Conservation (phyloP, 1,284 basidiomycete genomes). For the Marasmius sp. region DNA sequence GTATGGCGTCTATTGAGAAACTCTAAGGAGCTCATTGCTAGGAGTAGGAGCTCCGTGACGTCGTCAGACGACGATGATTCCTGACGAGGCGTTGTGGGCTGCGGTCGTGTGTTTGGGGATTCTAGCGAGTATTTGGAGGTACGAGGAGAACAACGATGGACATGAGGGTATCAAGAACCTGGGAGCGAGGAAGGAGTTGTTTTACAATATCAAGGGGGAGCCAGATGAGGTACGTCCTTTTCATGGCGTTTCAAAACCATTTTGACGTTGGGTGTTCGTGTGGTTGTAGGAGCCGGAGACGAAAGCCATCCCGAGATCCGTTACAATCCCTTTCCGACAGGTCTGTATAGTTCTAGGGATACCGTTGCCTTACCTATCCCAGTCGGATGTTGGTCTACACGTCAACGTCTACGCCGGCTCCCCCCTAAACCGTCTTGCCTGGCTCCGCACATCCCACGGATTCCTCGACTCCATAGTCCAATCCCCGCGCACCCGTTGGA, state of each 20-base stretch:
- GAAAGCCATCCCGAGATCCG: constrained; percentile 7
- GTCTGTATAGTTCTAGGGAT: constrained; percentile 9
- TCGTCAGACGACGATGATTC: constrained; percentile 30
- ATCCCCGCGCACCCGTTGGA: constrained; percentile 65
- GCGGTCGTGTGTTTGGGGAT: constrained; percentile 13
- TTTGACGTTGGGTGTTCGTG: not conserved
- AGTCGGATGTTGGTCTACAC: constrained; percentile 18
- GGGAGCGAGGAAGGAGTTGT: not conserved
- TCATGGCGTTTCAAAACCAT: not conserved
- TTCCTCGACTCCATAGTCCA: constrained; percentile 71
- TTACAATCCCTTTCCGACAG: constrained; percentile 11
- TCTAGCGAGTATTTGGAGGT: constrained; percentile 13
- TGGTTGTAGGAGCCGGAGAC: constrained; percentile 12
- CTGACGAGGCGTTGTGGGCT: no score
- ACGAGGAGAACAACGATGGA: constrained; percentile 12
- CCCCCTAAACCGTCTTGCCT: constrained; percentile 84
- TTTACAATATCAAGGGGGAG: constrained; percentile 11
- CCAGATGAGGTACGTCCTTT: constrained; percentile 2
- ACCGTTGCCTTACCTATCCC: constrained; percentile 12
- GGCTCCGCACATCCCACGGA: constrained; percentile 71
- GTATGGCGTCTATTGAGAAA: constrained; percentile 60
- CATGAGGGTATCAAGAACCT: constrained; percentile 10
- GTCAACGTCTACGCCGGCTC: constrained; percentile 75
- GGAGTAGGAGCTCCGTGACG: constrained; percentile 46
- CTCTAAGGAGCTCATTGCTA: constrained; percentile 64